Evolutionary conservation across 306 rosid species (phyloP).

Genomic region (Cicer yamashitae): DNA sequence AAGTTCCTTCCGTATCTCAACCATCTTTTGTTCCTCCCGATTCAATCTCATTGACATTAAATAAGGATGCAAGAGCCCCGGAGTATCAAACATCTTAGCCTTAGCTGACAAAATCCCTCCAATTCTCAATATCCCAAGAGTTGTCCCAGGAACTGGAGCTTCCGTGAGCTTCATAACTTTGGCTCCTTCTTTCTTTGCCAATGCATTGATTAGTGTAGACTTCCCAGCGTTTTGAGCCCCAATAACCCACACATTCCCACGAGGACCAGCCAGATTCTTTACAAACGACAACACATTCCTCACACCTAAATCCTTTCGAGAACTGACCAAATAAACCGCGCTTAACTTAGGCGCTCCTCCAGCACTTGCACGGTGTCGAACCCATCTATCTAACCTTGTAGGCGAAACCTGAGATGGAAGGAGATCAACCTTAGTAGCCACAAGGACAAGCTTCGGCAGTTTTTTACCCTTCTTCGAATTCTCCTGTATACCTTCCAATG

Average conservation of each 20-base stretch:
- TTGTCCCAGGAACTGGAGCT: conserved; percentile 95
- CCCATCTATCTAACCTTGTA: conserved; percentile 92
- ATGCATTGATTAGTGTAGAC: conserved; percentile 84
- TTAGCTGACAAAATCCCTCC: conserved; percentile 91
- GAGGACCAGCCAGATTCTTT: conserved; percentile 87
- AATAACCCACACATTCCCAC: conserved; percentile 96
- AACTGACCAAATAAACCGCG: conserved; percentile 82
- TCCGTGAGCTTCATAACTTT: conserved; percentile 85
- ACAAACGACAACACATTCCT: conserved; percentile 78
- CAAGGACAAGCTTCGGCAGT: conserved; percentile 88
- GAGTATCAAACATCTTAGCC: conserved; percentile 93
- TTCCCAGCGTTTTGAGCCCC: conserved; percentile 98
- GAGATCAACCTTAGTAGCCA: conserved; percentile 91
- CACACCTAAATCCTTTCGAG: conserved; percentile 80
- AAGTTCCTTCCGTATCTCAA: conserved; percentile 93
- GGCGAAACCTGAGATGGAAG: conserved; percentile 87
- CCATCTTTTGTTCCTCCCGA: conserved; percentile 89
- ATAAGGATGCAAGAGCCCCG: conserved; percentile 88
- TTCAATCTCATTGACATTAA: conserved; percentile 80
- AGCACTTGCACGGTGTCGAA: conserved; percentile 75
- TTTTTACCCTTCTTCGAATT: conserved; percentile 61
- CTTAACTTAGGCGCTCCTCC: conserved; percentile 83
- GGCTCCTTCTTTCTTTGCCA: conserved; percentile 83
- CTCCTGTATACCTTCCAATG: conserved; percentile 59
- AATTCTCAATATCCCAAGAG: conserved; percentile 85